A percentile compares a stretch with the other conserved stretches of the same genome.
These are phyloP conservation scores for Globisporangium sylvaticum DNA, from an alignment of 352 stramenopile genomes.

Conservation along the genomic window DNA sequence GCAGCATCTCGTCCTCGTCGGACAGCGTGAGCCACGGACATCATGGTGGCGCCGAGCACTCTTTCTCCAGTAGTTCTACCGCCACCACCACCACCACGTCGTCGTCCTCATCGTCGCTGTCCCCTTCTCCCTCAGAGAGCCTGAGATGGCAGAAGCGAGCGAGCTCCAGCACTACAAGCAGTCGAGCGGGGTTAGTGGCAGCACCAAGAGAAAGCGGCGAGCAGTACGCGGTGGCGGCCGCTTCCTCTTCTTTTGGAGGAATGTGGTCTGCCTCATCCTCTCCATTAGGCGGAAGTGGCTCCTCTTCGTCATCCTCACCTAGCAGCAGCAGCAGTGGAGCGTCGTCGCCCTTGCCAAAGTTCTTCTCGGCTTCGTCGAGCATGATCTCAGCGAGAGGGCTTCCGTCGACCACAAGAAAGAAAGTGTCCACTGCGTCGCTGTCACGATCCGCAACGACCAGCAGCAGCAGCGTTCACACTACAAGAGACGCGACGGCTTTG, in stretches of 20 bases:
- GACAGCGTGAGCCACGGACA: conserved; percentile 18
- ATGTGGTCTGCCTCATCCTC: conserved; percentile 10
- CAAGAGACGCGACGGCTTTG: background rate
- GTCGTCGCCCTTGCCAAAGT: conserved; percentile 19
- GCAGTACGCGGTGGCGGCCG: background rate
- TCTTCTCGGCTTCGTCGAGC: conserved; percentile 21
- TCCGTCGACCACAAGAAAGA: conserved; percentile 12
- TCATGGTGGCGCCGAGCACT: conserved; percentile 6
- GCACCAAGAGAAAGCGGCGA: conserved; percentile 4
- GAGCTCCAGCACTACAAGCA: conserved; percentile 18
- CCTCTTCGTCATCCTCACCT: conserved; percentile 11
- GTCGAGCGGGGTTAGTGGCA: conserved; percentile 8
- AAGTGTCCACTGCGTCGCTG: background rate
- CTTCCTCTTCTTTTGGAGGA: conserved; percentile 2
- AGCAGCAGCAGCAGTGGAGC: conserved; percentile 5
- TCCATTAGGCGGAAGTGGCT: background rate
- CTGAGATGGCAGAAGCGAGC: conserved; percentile 47
- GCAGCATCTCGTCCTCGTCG: conserved; percentile 56
- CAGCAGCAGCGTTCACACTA: background rate
- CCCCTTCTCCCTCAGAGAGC: conserved; percentile 15
- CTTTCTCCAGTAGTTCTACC: conserved; percentile 25
- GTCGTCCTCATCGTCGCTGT: conserved; percentile 10
- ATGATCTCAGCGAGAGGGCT: conserved; percentile 10
- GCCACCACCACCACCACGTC: background rate
- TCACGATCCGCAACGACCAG: background rate